Evolutionary conservation across 169 alveolate species (phyloP).

Genomic region (Cryptosporidium xiaoi): DNA sequence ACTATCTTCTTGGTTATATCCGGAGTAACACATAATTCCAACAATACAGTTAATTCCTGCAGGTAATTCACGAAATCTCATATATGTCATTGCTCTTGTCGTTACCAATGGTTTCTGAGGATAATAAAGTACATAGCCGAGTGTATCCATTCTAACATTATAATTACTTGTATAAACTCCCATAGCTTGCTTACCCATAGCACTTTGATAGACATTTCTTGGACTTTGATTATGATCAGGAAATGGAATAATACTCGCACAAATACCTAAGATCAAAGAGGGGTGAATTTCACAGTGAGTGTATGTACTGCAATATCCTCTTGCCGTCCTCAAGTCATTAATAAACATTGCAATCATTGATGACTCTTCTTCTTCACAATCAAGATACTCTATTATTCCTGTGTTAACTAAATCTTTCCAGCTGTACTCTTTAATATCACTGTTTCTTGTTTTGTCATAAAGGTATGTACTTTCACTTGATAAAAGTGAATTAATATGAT

Average conservation of each 20-base stretch:
- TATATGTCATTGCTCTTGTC: conserved; percentile 97
- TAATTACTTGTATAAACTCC: conserved; percentile 98
- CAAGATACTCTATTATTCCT: conserved; percentile 98
- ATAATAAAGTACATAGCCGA: conserved; percentile 96
- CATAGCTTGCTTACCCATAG: conserved; percentile 99
- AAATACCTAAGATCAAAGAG: conserved; percentile 98
- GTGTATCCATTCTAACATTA: conserved; percentile 98
- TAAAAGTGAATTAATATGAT: conserved; percentile 78
- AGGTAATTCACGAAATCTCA: conserved; percentile 98
- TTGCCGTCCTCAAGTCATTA: conserved; percentile 88
- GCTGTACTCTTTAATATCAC: conserved; percentile 74
- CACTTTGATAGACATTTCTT: conserved; percentile 98
- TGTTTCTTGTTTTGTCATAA: conserved; percentile 68
- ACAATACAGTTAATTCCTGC: conserved; percentile 98
- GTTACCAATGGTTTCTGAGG: conserved; percentile 99
- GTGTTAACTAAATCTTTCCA: conserved; percentile 91
- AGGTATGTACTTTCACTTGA: conserved; percentile 4
- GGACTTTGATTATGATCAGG: conserved; percentile 99
- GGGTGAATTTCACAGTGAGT: conserved; percentile 99
- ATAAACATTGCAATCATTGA: conserved; percentile 99
- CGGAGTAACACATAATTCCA: conserved; percentile 98
- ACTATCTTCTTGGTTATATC: conserved; percentile 99
- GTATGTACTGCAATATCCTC: conserved; percentile 90
- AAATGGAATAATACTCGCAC: conserved; percentile 99
- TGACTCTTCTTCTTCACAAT: conserved; percentile 99